Evolutionary conservation across 352 stramenopile species (phyloP).

Genomic region (Phytophthora melonis): DNA sequence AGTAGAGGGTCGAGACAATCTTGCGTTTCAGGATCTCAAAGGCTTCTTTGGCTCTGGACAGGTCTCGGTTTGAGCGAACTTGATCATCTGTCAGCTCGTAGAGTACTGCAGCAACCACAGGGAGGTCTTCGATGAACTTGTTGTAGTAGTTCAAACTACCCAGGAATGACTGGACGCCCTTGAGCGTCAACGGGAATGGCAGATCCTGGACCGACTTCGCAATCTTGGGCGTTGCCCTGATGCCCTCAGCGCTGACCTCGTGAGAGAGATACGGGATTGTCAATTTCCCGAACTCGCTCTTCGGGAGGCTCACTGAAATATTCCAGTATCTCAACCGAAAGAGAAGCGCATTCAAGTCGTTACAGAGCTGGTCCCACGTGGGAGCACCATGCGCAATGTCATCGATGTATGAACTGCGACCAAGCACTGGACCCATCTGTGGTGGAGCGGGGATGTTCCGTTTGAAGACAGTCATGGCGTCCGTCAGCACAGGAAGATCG

Average conservation of each 20-base stretch:
- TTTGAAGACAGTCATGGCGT: not conserved
- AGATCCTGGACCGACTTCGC: too few relatives aligned
- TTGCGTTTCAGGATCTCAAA: slow-evolving; percentile 8
- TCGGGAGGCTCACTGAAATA: slow-evolving; percentile 7
- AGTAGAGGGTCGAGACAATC: not conserved
- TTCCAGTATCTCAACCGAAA: slow-evolving; percentile 12
- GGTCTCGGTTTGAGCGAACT: not conserved
- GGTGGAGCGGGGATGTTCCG: not conserved
- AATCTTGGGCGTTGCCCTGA: too few relatives aligned
- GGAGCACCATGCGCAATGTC: slow-evolving; percentile 5
- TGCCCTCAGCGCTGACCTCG: too few relatives aligned
- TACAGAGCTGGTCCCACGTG: slow-evolving; percentile 1
- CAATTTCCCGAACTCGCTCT: slow-evolving; percentile 7
- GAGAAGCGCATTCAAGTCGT: not conserved
- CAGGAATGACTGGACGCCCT: too few relatives aligned
- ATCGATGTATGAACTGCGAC: slow-evolving; percentile 7
- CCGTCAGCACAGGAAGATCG: not conserved
- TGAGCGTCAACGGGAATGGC: too few relatives aligned
- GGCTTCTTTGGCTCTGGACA: not conserved
- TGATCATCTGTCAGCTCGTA: not conserved
- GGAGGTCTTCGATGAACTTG: too few relatives aligned
- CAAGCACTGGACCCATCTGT: not conserved
- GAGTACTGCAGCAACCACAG: too few relatives aligned
- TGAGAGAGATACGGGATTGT: not conserved
- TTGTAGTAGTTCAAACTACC: too few relatives aligned